These are phyloP conservation scores for Rhexocercosporidium sp. DNA, from an alignment of 2,329 filamentous ascomycete species.

Conservation along the genomic window DNA sequence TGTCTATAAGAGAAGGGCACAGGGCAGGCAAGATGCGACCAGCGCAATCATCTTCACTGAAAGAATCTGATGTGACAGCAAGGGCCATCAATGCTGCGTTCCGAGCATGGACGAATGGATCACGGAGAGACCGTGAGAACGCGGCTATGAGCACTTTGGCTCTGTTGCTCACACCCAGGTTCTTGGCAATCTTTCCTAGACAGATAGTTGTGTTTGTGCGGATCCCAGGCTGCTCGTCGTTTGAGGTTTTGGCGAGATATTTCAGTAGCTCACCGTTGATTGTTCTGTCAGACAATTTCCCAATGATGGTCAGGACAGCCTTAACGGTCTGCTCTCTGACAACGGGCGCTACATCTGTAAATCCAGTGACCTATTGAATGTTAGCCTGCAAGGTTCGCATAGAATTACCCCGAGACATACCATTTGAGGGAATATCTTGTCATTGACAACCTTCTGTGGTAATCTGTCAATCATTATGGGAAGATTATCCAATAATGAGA, in stretches of 20 bases:
- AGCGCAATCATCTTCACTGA: slow-evolving; percentile 89
- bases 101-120: slow-evolving; percentile 93
- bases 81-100: slow-evolving; percentile 89
- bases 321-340: slow-evolving; percentile 97
- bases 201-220: slow-evolving; percentile 98
- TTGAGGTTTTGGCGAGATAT: slow-evolving; percentile 92
- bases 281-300: slow-evolving; percentile 88
- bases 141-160: slow-evolving; percentile 92
- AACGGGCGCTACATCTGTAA: slow-evolving; percentile 87
- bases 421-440: slow-evolving; percentile 96
- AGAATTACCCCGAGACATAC: slow-evolving; percentile 51
- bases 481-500: slow-evolving; percentile 87
- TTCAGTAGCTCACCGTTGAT: slow-evolving; percentile 93
- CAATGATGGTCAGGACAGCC: slow-evolving; percentile 84
- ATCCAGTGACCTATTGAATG: slow-evolving; percentile 76
- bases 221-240: slow-evolving; percentile 96
- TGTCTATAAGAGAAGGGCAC: slow-evolving; percentile 86
- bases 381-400: not conserved
- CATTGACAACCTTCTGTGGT: slow-evolving; percentile 86
- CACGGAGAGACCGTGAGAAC: slow-evolving; percentile 85
- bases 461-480: slow-evolving; percentile 91
- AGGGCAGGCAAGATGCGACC: slow-evolving; percentile 81
- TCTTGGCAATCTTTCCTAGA: slow-evolving; percentile 91
- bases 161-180: slow-evolving; percentile 77
- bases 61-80: slow-evolving; percentile 82